Conservation (phyloP, 1,284 basidiomycete genomes). For the Hypsizygus ulmarius region DNA sequence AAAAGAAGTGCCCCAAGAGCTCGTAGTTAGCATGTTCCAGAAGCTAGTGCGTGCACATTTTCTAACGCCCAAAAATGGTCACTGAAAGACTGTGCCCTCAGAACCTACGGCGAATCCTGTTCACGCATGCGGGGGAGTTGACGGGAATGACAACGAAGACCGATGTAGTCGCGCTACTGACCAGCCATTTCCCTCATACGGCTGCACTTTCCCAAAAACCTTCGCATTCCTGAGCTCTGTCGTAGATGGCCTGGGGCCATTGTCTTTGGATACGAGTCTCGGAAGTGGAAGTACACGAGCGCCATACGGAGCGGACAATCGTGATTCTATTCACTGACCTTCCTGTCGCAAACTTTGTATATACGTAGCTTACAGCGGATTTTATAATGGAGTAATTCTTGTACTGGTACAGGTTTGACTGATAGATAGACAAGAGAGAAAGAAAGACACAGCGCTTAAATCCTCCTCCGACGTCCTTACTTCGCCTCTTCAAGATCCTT, state of each 20-base stretch:
- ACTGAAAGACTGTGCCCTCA: constrained; percentile 23
- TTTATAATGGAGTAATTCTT: not conserved
- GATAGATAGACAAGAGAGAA: no score
- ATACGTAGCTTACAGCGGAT: no score
- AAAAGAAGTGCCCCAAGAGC: constrained; percentile 64
- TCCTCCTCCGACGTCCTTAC: not conserved
- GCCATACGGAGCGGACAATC: no score
- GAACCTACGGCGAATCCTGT: constrained; percentile 67
- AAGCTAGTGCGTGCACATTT: constrained; percentile 48
- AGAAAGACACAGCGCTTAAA: not conserved
- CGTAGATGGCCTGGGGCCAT: not conserved
- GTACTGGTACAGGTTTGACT: not conserved
- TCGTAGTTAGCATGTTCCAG: constrained; percentile 72
- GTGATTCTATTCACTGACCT: no score
- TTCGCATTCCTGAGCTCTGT: constrained; percentile 2
- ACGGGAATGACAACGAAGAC: constrained; percentile 67
- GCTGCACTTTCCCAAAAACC: constrained; percentile 34
- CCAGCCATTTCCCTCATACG: constrained; percentile 55
- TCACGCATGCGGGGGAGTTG: constrained; percentile 58
- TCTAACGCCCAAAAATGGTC: not conserved
- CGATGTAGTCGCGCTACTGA: constrained; percentile 62
- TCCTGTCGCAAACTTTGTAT: no score
- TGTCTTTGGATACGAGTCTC: not conserved
- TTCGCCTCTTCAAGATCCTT: not conserved
- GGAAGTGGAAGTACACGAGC: no score